Evolutionary conservation across 2,329 filamentous ascomycete species (phyloP), one percentile per base, ranked within the genome.

Genomic region (Chaetomiaceae sp.): DNA sequence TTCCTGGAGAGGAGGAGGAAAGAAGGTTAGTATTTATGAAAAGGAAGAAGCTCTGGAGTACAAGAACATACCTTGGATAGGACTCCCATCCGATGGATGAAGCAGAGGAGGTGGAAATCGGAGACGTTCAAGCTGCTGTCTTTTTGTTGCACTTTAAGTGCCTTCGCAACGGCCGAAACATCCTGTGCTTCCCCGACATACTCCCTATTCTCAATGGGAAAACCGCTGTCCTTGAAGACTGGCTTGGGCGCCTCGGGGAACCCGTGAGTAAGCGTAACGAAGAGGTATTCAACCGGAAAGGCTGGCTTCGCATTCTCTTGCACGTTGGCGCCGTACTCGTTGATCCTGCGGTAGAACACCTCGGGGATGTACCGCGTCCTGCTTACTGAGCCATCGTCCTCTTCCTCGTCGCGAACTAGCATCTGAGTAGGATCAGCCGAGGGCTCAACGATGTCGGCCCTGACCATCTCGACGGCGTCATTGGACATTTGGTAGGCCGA

Each of bases 241-340:
- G 91, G 90, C 51, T 84, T 86, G 4, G 89, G 81, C 40, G 84
- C 78, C 48, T 86, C 89, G 2, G 94, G 94, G 74, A 99, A 97
- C 55, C 94, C 94, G 67, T 99, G 92, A 1, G 94, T 99, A 58
- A 99, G 79, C 8, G 94, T 97, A 56, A 97, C 89, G 52, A 97
- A 85, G 30, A 99, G 80, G 68, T 97, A 99, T 68, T 99, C 94
- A 44, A 96, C 91, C 0, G 94, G 94, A 69, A 99, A 99, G 41
- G 88, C 85, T 0, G 94, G 94, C 67, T 96, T 97, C 21, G 94
- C 94, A 63, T 96, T 97, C 70, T 97, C 90, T 68, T 96, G 94
- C 7, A 97, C 94, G 62, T 92, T 96, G 59, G 87, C 89, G 30
- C 91, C 91, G 66, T 99, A 96, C 69, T 99, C 92, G 70, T 99